Conservation (phyloP, 2,329 filamentous ascomycete genomes). For the Aureobasidium sp. region DNA sequence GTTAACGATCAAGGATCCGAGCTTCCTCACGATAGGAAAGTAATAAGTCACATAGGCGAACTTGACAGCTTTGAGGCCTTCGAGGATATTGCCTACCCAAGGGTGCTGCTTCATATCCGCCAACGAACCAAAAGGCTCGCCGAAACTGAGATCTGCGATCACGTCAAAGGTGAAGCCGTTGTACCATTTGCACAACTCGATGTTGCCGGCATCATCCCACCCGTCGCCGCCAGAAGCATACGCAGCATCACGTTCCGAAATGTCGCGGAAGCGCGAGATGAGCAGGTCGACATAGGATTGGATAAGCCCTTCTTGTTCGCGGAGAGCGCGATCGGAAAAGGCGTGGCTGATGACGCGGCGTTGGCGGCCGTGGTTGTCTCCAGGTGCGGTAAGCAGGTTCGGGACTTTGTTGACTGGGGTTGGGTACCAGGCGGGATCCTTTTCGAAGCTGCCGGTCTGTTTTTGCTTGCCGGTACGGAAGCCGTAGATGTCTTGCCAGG, state of each 20-base stretch:
- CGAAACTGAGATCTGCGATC: conserved; percentile 32
- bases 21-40: conserved; percentile 21
- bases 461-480: conserved; percentile 32
- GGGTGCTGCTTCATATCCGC: conserved; percentile 25
- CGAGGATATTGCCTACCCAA: conserved; percentile 27
- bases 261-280: conserved; percentile 27
- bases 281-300: conserved; percentile 36
- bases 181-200: conserved; percentile 29
- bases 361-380: conserved; percentile 28
- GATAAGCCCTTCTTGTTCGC: conserved; percentile 35
- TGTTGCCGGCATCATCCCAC: conserved; percentile 16
- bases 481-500: conserved; percentile 40
- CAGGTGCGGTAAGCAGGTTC: conserved; percentile 23
- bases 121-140: conserved; percentile 27
- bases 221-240: background rate
- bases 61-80: conserved; percentile 24
- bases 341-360: conserved; percentile 35
- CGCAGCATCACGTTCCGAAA: background rate
- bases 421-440: conserved; percentile 33
- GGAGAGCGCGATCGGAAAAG: conserved; percentile 38
- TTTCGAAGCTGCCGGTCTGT: conserved; percentile 30
- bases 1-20: conserved; percentile 21
- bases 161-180: conserved; percentile 36
- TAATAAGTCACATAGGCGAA: conserved; percentile 24
- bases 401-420: conserved; percentile 27